Percentiles rank a stretch among this genome's conserved stretches.
These are phyloP conservation scores for Aristolochia contorta DNA, from an alignment of 164 flowering plant genomes.

Conservation along the genomic window DNA sequence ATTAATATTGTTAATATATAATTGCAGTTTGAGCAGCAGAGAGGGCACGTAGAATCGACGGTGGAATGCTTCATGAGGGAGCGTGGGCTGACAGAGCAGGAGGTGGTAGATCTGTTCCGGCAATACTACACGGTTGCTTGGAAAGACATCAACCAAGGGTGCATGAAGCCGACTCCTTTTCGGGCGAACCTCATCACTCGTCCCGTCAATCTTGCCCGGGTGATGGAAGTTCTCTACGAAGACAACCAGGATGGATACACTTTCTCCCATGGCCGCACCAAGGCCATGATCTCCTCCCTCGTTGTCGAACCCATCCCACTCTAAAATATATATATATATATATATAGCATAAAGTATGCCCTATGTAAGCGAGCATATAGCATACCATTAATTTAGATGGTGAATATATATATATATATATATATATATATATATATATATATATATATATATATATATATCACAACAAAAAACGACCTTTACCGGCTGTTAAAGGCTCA, in stretches of 20 bases:
- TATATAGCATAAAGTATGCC: no score
- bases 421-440: no score
- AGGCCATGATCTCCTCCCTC: conserved; percentile 3
- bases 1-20: not conserved
- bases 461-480: no score
- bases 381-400: no score
- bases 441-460: no score
- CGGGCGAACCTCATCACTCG: conserved; percentile 14
- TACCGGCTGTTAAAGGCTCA: no score
- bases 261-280: not conserved
- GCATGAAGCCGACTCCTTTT: conserved; percentile 7
- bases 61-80: conserved; percentile 29
- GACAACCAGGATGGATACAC: conserved; percentile 29
- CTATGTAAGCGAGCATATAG: no score
- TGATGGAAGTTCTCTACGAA: conserved; percentile 24
- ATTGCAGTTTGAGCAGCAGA: conserved; percentile 19
- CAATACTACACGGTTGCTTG: conserved; percentile 21
- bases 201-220: conserved; percentile 23
- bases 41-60: conserved; percentile 20
- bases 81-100: conserved; percentile 15
- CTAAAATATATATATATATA: no score
- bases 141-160: conserved; percentile 42
- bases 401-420: no score
- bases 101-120: conserved; percentile 2
- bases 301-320: conserved; percentile 13